A percentile compares a stretch with the other conserved stretches of the same genome.
These are phyloP conservation scores for Typha latifolia DNA, from an alignment of 176 grass and related monocot genomes.

Conservation along the genomic window DNA sequence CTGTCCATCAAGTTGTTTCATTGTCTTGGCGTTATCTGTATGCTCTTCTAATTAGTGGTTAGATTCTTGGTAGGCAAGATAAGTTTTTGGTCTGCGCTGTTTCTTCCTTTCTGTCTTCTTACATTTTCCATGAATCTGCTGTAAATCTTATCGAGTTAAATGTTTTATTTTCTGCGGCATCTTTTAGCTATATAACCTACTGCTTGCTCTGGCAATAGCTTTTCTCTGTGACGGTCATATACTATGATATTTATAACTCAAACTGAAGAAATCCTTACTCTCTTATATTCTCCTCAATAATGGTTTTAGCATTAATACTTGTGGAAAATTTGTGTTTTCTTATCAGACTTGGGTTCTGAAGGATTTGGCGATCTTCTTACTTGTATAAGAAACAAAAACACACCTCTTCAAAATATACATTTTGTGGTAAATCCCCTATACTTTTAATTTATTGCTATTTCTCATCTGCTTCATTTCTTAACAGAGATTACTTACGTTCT, in stretches of 20 bases:
- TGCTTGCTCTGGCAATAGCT: neutral
- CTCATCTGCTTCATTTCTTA: neutral
- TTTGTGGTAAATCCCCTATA: slow-evolving; percentile 68
- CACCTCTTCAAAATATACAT: slow-evolving; percentile 93
- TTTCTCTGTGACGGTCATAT: no score
- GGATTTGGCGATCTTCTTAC: slow-evolving; percentile 97
- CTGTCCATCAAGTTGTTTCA: no score
- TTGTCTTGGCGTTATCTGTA: no score
- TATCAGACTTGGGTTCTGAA: slow-evolving; percentile 91
- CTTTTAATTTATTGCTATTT: neutral
- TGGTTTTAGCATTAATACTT: neutral
- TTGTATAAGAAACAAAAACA: slow-evolving; percentile 66
- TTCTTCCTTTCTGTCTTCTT: neutral
- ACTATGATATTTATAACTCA: no score
- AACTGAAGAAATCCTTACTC: no score
- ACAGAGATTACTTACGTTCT: neutral
- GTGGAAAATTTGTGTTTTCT: slow-evolving; percentile 12
- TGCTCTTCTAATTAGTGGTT: no score
- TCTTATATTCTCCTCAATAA: neutral
- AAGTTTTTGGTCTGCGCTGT: neutral
- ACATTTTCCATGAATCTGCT: neutral
- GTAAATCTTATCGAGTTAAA: neutral
- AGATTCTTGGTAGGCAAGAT: no score
- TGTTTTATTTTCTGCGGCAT: neutral
- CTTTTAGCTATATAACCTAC: neutral